phyloP scores from a whole-genome alignment of 306 rosid genomes.

The Benincasa hispida region DNA sequence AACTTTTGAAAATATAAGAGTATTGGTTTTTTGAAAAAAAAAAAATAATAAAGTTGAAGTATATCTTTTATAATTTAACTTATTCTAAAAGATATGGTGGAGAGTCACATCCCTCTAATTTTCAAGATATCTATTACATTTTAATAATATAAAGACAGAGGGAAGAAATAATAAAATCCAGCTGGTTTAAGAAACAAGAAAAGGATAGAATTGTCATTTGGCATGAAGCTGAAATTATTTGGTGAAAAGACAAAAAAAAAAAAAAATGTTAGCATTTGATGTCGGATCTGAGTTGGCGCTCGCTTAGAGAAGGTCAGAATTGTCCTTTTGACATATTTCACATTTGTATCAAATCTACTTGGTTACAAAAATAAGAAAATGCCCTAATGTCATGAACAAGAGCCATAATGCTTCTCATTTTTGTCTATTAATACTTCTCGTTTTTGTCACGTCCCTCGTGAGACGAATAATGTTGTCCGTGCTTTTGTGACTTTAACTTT shows the following conservation, averaged over 20 bases:
- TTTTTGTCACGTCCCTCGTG: too few relatives aligned
- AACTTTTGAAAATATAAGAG: too few relatives aligned
- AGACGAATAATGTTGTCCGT: too few relatives aligned
- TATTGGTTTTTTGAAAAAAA: too few relatives aligned
- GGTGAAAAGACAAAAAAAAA: not conserved
- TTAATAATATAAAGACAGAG: not conserved
- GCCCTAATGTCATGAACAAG: too few relatives aligned
- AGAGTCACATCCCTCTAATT: not conserved
- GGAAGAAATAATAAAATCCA: not conserved
- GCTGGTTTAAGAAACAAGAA: not conserved
- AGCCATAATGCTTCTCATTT: too few relatives aligned
- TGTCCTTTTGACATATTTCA: not conserved
- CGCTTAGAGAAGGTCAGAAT: not conserved
- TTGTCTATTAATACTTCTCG: too few relatives aligned
- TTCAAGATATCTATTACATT: not conserved
- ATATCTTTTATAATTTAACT: too few relatives aligned
- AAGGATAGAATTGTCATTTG: not conserved
- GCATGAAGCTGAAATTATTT: not conserved
- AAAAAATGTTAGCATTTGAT: not conserved
- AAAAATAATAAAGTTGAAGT: too few relatives aligned
- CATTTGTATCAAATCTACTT: not conserved
- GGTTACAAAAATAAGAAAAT: not conserved
- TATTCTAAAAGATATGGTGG: not conserved
- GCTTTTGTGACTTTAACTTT: too few relatives aligned
- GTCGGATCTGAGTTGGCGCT: not conserved